Base-by-base conservation (phyloP, 352 stramenopile species). In the Phytophthora ramorum region DNA sequence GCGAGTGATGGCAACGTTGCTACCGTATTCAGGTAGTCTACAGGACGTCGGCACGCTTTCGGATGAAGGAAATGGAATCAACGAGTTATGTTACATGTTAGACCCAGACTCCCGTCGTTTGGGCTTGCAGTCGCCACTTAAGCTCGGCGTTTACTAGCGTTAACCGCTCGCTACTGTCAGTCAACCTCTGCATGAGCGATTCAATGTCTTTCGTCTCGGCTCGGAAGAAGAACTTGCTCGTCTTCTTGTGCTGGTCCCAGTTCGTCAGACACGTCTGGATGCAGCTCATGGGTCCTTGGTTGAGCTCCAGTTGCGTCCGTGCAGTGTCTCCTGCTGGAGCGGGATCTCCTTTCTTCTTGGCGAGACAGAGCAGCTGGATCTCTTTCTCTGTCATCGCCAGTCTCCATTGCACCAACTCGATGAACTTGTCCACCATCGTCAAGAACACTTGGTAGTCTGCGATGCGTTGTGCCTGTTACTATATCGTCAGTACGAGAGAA, bases 201-300 rank as follows among this genome's bases (percentile, higher is more conserved):
- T 68, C 35, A 7, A 75, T 67, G 4, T 60, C 58, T 1, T 53
- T 44, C 3, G 54, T 46, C 6, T 64, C 26, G 9, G 38, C 35
- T 30, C 54, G 65, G n/a, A 75, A 44, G 43, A 75, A 75, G 48
- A 64, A 71, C 24, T 68, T 75, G 20, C 61, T 56, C 28, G 48
- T 34, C 7, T 64, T 68, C 24, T 63, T 68, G 9, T 49, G 10
- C 28, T 45, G 28, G 2, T 19, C n/a, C 66, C 66, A 75, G 14
- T 54, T 45, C 13, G 20, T n/a, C 12, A 30, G 22, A 38, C 61
- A 71, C 6, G 35, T 16, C 17, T 64, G 12, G 16, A 71, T 71
- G 28, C 45, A 58, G 17, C 55, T 17, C n/a, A 71, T n/a, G 0
- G 58, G 55, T 19, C 52, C 50, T 9, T 49, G 8, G 53, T 75